Evolutionary conservation across 768 basidiomycete species (phyloP).

Genomic region (Rhodotorula babjevae): DNA sequence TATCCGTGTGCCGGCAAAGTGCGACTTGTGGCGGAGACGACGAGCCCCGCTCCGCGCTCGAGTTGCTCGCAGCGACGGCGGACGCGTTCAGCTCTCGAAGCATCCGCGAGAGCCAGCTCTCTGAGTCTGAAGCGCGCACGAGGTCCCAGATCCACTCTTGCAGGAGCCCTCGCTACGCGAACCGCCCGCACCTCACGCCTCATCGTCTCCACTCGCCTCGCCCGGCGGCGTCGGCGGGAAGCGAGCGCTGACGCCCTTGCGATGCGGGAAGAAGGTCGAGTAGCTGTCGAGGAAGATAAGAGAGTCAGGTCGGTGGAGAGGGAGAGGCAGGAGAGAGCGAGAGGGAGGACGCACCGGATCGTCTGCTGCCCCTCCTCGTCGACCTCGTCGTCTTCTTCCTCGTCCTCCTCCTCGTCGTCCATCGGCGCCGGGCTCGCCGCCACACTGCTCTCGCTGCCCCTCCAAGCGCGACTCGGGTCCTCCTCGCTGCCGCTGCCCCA

Average conservation of each 20-base stretch:
- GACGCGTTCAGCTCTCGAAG: no score
- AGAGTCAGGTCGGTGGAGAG: neutral
- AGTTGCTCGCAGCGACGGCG: no score
- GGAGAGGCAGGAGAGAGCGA: neutral
- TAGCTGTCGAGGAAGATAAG: conserved; percentile 1
- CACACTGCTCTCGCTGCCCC: conserved; percentile 14
- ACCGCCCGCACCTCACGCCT: neutral
- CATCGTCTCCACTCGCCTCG: conserved; percentile 22
- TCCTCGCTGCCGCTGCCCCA: conserved; percentile 14
- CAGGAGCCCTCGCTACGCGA: no score
- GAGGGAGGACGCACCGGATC: conserved; percentile 8
- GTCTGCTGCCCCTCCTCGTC: neutral
- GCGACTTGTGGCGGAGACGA: no score
- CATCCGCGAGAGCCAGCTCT: no score
- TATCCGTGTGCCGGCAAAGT: no score
- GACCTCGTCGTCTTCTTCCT: conserved; percentile 23
- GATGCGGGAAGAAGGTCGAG: conserved; percentile 30
- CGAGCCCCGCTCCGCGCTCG: no score
- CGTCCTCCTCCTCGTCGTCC: neutral
- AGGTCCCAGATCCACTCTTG: no score
- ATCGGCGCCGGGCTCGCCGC: neutral
- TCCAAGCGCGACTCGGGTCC: conserved; percentile 33
- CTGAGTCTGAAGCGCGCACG: no score
- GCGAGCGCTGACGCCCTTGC: neutral
- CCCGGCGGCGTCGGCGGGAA: conserved; percentile 22